Conservation (phyloP, 306 rosid genomes). For the Vigna nakashimae region DNA sequence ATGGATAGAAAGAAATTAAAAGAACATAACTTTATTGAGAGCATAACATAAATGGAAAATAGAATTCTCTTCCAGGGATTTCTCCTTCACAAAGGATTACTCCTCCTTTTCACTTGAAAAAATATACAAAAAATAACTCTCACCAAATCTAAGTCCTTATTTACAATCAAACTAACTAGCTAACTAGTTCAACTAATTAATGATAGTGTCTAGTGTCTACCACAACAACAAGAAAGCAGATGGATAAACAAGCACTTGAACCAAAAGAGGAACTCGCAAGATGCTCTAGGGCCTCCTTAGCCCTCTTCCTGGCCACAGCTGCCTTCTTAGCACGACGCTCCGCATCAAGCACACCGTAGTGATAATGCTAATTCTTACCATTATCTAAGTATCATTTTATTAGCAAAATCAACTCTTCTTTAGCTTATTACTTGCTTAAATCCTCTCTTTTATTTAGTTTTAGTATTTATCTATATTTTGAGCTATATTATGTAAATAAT, state of each 20-base stretch:
- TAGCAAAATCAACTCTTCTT: no score
- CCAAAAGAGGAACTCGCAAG: slow-evolving; percentile 31
- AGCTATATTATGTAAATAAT: no score
- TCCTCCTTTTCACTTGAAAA: background rate
- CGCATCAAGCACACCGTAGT: slow-evolving; percentile 56
- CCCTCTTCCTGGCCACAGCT: slow-evolving; percentile 61
- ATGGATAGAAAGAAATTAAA: no score
- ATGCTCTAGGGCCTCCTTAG: slow-evolving; percentile 61
- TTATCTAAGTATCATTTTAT: no score
- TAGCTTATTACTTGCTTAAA: no score
- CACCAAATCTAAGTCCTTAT: background rate
- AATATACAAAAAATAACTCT: background rate
- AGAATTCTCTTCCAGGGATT: background rate
- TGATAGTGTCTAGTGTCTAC: background rate
- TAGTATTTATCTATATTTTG: no score
- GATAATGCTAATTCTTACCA: no score
- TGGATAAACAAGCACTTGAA: background rate
- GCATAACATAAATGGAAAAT: background rate
- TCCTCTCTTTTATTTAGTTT: no score
- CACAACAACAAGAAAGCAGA: background rate
- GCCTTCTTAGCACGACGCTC: slow-evolving; percentile 64
- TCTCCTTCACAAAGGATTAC: background rate
- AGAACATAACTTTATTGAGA: background rate
- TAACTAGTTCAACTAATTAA: background rate
- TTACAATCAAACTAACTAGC: background rate